Conservation (phyloP, 164 flowering plant genomes). For the Nymphaea thermarum region DNA sequence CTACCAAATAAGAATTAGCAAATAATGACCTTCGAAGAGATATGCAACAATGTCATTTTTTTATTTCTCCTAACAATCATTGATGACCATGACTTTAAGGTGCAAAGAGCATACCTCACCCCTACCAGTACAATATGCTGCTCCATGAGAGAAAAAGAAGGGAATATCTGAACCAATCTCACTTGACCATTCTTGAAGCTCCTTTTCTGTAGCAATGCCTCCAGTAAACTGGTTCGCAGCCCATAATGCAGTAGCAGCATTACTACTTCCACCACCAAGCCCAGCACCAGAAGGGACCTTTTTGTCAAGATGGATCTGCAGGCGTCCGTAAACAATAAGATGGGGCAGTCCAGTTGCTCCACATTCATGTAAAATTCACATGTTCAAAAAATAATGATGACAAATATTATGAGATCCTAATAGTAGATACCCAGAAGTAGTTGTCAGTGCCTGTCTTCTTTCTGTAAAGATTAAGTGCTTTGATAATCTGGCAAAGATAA, state of each 20-base stretch:
- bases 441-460: constrained; percentile 70
- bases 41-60: too few species aligned
- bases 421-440: constrained; percentile 63
- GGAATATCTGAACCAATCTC: constrained; percentile 98
- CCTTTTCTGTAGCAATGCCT: constrained; percentile 66
- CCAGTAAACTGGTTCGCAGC: constrained; percentile 92
- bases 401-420: background rate
- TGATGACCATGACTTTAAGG: background rate
- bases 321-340: constrained; percentile 1
- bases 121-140: constrained; percentile 95
- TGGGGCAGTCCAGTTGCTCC: background rate
- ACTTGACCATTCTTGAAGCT: constrained; percentile 94
- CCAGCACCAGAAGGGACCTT: constrained; percentile 94
- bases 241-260: constrained; percentile 99
- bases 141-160: constrained; percentile 94
- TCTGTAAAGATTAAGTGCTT: constrained; percentile 85
- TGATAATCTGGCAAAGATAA: constrained; percentile 59
- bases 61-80: background rate
- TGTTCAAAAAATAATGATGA: background rate
- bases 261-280: constrained; percentile 98
- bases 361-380: background rate
- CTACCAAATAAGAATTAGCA: too few species aligned
- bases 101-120: constrained; percentile 67
- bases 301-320: constrained; percentile 90
- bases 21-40: too few species aligned